Evolutionary conservation across 2,329 filamentous ascomycete genomes (phyloP).

Genomic region (Dactylellina leptospora): DNA sequence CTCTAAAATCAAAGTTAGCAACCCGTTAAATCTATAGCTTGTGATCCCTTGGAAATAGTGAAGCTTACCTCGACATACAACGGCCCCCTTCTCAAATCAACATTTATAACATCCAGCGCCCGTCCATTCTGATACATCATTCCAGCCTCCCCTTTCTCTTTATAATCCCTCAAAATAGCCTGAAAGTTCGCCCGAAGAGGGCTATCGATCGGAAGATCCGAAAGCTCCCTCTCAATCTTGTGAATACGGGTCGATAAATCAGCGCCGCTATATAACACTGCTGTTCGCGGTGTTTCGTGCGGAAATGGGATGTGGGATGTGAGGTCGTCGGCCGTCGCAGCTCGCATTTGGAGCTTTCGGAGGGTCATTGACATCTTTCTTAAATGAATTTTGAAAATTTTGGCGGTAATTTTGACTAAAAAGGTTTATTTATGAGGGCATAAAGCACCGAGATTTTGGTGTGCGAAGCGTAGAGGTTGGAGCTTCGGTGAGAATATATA

Average conservation of each 20-base stretch:
- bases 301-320: conserved; percentile 17
- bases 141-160: conserved; percentile 34
- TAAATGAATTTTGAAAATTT: not conserved
- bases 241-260: conserved; percentile 40
- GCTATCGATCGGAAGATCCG: conserved; percentile 31
- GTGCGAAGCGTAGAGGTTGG: too few relatives aligned
- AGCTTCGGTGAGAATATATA: too few relatives aligned
- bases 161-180: conserved; percentile 42
- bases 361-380: conserved; percentile 42
- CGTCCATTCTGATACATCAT: conserved; percentile 50
- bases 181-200: conserved; percentile 42
- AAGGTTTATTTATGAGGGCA: not conserved
- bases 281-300: not conserved
- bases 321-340: conserved; percentile 7
- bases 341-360: conserved; percentile 34
- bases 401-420: not conserved
- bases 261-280: not conserved
- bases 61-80: conserved; percentile 46
- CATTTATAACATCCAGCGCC: conserved; percentile 24
- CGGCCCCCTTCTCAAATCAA: conserved; percentile 37
- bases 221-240: conserved; percentile 35
- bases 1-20: conserved; percentile 20
- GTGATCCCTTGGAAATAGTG: too few relatives aligned
- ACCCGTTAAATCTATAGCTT: too few relatives aligned
- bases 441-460: too few relatives aligned